Base-by-base conservation (phyloP, 257 asterid species). In the Solanum medicagineum region DNA sequence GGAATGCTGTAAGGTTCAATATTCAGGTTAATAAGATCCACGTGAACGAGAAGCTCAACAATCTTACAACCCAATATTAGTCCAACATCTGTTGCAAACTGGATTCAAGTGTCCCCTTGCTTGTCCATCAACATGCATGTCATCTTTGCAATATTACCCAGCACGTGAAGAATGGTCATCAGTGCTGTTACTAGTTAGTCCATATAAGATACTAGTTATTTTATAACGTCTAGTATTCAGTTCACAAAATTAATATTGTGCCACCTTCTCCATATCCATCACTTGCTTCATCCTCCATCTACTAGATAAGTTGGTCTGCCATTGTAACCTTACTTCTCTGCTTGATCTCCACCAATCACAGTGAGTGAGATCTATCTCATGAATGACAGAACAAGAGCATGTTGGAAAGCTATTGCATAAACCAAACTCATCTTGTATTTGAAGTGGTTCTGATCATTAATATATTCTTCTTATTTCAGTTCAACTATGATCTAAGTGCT, bases 401-500 rank as follows among this genome's bases (percentile, higher is more conserved):
- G 82, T 3, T 15, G 49, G 29, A 17, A 79, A 79, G 65, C 32
- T 53, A 6, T 9, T 26, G 7, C 26, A 42, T 53, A 79, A 53
- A 79, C 83, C 47, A 11, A 79, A 54, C 83, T 51, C 15, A n/a
- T 26, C 83, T 79, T 79, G 83, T 53, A 26, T 15, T 79, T 53
- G 63, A 79, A 53, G 83, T 53, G 29, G 65, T 26, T 53, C 66
- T 79, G 65, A 53, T 79, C 24, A 10, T 53, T 26, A 79, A 79
- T 1, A 79, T 1, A 20, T 84, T 44, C 53, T 45, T 87, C 86
- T 84, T 51, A 40, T 29, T 89, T 90, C 95, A 96, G 99, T 94
- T 91, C 93, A 93, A 91, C 87, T 86, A 90, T 51, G 95, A 93
- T 32, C 84, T 84, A 77, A 94, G 98, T 83, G 87, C 92, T 13